These are phyloP conservation scores for Ceratocystiopsis brevicomis DNA, from an alignment of 2,329 filamentous ascomycete genomes.

Conservation along the genomic window DNA sequence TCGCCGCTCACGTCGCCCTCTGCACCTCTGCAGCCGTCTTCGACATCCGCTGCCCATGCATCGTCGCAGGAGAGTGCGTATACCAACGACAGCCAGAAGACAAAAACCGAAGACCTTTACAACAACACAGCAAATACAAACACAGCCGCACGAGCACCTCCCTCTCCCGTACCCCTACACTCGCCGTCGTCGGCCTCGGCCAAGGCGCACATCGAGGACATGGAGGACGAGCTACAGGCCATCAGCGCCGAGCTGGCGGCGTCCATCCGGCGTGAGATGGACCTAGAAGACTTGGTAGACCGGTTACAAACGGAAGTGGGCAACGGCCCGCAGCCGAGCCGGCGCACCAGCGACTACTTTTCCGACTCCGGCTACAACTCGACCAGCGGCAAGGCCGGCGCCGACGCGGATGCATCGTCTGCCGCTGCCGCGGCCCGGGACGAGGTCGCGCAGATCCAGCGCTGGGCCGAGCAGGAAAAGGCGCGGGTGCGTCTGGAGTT, in stretches of 20 bases:
- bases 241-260: constrained; percentile 83
- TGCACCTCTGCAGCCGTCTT: constrained; percentile 19
- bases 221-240: constrained; percentile 86
- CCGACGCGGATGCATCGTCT: constrained; percentile 17
- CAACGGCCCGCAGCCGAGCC: constrained; percentile 37
- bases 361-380: constrained; percentile 65
- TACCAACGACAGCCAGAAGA: not conserved
- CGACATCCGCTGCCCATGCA: constrained; percentile 21
- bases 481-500: constrained; percentile 72
- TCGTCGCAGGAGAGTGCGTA: constrained; percentile 12
- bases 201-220: constrained; percentile 50
- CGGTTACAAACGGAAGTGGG: constrained; percentile 60
- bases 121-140: constrained; percentile 2
- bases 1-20: constrained; percentile 33
- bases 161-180: constrained; percentile 5
- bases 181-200: constrained; percentile 13
- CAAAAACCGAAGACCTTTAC: not conserved
- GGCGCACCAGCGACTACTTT: constrained; percentile 90
- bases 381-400: constrained; percentile 56
- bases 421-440: constrained; percentile 34
- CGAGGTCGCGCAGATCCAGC: constrained; percentile 66
- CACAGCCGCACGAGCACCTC: constrained; percentile 11
- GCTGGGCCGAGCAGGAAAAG: constrained; percentile 77
- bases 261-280: constrained; percentile 90
- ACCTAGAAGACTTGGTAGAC: constrained; percentile 86